These are phyloP conservation scores for Pseudogymnoascus sp. DNA, from an alignment of 2,329 filamentous ascomycete species.

Conservation along the genomic window DNA sequence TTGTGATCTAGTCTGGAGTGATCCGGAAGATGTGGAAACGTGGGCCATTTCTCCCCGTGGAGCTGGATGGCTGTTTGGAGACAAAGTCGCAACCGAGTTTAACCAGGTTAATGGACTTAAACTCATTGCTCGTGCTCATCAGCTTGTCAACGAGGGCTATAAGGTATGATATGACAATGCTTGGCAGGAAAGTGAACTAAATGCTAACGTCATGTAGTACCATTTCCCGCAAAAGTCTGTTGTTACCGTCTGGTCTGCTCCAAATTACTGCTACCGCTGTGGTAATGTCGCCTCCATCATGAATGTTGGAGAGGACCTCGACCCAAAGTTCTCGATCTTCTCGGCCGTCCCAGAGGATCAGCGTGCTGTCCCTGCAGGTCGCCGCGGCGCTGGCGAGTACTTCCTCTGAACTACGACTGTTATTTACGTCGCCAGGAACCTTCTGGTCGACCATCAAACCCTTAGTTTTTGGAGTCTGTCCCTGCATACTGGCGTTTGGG, in stretches of 20 bases:
- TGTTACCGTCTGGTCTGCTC: slow-evolving; percentile 60
- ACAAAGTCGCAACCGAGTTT: slow-evolving; percentile 68
- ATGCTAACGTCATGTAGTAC: slow-evolving; percentile 48
- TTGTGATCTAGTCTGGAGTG: slow-evolving; percentile 69
- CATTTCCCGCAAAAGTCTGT: slow-evolving; percentile 94
- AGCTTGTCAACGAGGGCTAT: slow-evolving; percentile 70
- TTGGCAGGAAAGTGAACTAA: background rate
- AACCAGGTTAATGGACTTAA: slow-evolving; percentile 68
- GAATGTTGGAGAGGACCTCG: slow-evolving; percentile 76
- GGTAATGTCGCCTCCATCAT: slow-evolving; percentile 67
- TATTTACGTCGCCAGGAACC: slow-evolving; percentile 6
- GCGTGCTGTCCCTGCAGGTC: slow-evolving; percentile 67
- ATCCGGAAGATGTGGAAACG: slow-evolving; percentile 63
- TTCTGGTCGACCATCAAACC: background rate
- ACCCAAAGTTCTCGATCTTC: slow-evolving; percentile 89
- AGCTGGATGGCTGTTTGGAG: slow-evolving; percentile 46
- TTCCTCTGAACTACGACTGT: slow-evolving; percentile 44
- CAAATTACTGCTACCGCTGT: slow-evolving; percentile 40
- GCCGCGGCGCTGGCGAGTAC: slow-evolving; percentile 61
- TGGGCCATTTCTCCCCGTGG: slow-evolving; percentile 63
- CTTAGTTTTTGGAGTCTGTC: slow-evolving; percentile 6
- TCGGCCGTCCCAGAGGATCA: slow-evolving; percentile 80
- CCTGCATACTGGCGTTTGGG: slow-evolving; percentile 8
- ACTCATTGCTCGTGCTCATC: slow-evolving; percentile 65
- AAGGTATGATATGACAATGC: slow-evolving; percentile 38